Conservation (phyloP, 208 protist genomes). For the Leishmania amazonensis region DNA sequence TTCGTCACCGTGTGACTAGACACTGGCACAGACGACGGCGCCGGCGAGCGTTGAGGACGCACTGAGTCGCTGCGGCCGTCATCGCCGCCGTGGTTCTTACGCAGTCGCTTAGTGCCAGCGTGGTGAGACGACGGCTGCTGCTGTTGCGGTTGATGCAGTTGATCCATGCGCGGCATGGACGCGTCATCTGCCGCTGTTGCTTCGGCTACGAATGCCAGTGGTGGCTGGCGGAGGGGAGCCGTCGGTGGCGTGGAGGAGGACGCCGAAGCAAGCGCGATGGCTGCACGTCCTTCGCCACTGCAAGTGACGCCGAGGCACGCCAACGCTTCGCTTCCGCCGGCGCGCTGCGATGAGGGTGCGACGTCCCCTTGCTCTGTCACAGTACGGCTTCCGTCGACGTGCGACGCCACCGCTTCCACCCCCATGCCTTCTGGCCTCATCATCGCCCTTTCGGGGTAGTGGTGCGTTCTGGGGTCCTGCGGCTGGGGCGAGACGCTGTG, state of each 20-base stretch:
- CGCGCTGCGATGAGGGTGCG: not conserved
- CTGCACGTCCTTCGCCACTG: not conserved
- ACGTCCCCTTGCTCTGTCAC: not conserved
- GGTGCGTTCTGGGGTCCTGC: constrained; percentile 16
- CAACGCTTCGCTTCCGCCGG: not conserved
- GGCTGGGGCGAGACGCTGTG: constrained; percentile 33
- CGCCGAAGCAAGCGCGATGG: not conserved
- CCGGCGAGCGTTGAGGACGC: not conserved
- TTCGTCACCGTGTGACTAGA: not conserved
- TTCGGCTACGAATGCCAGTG: not conserved
- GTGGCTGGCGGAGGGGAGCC: not conserved
- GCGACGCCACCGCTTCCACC: not conserved
- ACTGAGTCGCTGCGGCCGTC: not conserved
- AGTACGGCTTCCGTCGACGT: not conserved
- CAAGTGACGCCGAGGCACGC: not conserved
- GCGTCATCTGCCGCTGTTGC: not conserved
- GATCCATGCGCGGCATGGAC: not conserved
- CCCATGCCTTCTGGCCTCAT: not conserved
- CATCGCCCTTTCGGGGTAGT: not conserved
- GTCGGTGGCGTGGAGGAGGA: not conserved
- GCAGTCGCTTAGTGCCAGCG: constrained; percentile 3
- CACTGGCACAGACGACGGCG: not conserved
- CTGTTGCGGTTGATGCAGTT: not conserved
- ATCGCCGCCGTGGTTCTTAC: not conserved
- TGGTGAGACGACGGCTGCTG: not conserved